A percentile compares a stretch with the other conserved stretches of the same genome.
Conservation (phyloP, 2,329 filamentous ascomycete genomes). For the Phaeosphaeriaceae sp. region DNA sequence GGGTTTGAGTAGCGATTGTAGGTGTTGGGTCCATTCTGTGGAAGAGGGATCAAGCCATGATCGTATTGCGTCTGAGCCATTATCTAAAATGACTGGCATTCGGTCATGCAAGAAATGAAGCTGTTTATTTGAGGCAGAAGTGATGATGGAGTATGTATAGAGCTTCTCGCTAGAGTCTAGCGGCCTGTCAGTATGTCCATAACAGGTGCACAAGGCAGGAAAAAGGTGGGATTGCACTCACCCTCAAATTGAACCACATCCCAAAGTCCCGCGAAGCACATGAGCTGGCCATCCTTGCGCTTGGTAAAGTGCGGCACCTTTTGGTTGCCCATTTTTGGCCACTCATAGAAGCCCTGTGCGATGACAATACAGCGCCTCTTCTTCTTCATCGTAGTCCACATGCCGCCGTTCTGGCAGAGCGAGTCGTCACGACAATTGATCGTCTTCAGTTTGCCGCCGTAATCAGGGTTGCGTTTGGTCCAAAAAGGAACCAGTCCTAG, state of each 20-base stretch:
- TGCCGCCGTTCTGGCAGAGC: conserved; percentile 73
- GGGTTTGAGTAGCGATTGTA: conserved; percentile 81
- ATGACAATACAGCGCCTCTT: conserved; percentile 86
- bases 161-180: conserved; percentile 68
- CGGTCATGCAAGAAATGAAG: conserved; percentile 88
- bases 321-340: conserved; percentile 84
- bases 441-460: conserved; percentile 78
- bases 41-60: conserved; percentile 79
- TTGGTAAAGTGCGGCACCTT: conserved; percentile 86
- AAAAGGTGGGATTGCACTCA: conserved; percentile 42
- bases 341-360: conserved; percentile 95
- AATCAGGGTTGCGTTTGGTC: conserved; percentile 84
- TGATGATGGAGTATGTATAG: conserved; percentile 94
- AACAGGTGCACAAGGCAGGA: conserved; percentile 18
- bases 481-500: conserved; percentile 82
- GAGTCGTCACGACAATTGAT: conserved; percentile 97
- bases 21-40: conserved; percentile 75
- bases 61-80: conserved; percentile 71
- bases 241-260: conserved; percentile 84
- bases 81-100: conserved; percentile 92
- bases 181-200: conserved; percentile 29
- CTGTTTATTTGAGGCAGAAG: conserved; percentile 82
- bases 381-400: conserved; percentile 93
- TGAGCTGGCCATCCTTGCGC: conserved; percentile 79
- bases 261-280: conserved; percentile 93